phyloP scores from a whole-genome alignment of 2,329 filamentous ascomycete genomes.

The Triangularia setosa region DNA sequence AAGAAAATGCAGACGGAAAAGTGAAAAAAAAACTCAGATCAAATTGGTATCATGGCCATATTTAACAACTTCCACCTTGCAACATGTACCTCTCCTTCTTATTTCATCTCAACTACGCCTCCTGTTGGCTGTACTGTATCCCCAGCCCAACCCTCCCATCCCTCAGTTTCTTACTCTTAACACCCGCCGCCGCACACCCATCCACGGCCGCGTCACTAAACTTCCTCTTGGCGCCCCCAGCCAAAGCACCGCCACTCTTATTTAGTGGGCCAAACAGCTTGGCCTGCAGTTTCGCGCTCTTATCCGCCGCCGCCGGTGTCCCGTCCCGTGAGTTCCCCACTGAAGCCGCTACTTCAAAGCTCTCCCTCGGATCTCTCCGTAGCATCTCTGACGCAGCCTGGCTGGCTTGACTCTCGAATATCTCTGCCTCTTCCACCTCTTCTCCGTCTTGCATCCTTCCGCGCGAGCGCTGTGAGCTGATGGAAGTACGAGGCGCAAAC shows the following conservation, averaged over 20 bases:
- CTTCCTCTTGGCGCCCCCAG: conserved; percentile 47
- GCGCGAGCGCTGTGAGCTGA: conserved; percentile 20
- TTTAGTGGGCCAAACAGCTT: conserved; percentile 46
- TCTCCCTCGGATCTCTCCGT: conserved; percentile 54
- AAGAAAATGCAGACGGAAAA: not conserved
- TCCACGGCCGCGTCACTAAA: conserved; percentile 34
- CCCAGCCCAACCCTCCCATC: conserved; percentile 48
- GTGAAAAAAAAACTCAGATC: not conserved
- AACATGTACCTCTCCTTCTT: not conserved
- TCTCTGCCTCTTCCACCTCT: conserved; percentile 47
- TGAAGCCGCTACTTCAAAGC: conserved; percentile 47
- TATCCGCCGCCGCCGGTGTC: conserved; percentile 43
- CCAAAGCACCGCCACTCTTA: conserved; percentile 33
- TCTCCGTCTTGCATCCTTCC: conserved; percentile 17
- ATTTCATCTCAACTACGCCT: conserved; percentile 6
- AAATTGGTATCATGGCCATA: conserved; percentile 1
- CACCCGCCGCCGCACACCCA: conserved; percentile 35
- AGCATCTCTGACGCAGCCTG: conserved; percentile 73
- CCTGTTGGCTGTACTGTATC: conserved; percentile 43
- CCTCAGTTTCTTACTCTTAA: conserved; percentile 50
- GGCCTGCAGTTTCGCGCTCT: conserved; percentile 47
- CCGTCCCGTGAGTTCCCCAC: conserved; percentile 40
- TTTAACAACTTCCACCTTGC: not conserved
- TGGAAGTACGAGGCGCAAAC: conserved; percentile 26
- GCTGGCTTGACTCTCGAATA: conserved; percentile 72